phyloP scores from a whole-genome alignment of 352 stramenopile species.

The Globisporangium recalcitrans region DNA sequence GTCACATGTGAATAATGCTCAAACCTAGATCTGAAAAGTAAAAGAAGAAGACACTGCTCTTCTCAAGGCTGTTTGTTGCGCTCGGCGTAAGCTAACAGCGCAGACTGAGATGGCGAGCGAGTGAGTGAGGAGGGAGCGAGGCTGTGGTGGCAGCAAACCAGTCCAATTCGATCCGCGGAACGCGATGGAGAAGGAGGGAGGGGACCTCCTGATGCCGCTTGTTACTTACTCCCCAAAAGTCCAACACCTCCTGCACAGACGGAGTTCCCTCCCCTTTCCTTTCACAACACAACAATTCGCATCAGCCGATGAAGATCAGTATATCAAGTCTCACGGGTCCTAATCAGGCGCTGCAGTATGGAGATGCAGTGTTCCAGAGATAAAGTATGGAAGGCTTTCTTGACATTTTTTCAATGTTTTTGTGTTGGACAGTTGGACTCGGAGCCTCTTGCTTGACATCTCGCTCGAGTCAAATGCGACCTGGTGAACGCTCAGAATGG shows the following conservation, averaged over 20 bases:
- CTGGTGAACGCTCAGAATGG: neutral
- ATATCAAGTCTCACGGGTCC: neutral
- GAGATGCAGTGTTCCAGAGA: neutral
- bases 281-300: neutral
- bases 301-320: neutral
- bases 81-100: neutral
- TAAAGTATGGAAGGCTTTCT: neutral
- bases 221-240: neutral
- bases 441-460: neutral
- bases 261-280: neutral
- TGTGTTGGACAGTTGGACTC: constrained; percentile 3
- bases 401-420: neutral
- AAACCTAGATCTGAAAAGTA: neutral
- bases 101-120: neutral
- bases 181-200: neutral
- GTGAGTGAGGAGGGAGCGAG: too few species aligned
- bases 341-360: neutral
- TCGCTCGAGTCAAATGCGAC: neutral
- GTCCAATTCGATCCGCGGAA: neutral
- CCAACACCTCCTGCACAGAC: neutral
- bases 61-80: too few species aligned
- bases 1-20: neutral
- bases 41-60: neutral
- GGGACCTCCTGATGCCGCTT: neutral
- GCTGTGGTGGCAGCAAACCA: too few species aligned